Conservation (phyloP, 169 alveolate species). For the Plasmodium coatneyi region DNA sequence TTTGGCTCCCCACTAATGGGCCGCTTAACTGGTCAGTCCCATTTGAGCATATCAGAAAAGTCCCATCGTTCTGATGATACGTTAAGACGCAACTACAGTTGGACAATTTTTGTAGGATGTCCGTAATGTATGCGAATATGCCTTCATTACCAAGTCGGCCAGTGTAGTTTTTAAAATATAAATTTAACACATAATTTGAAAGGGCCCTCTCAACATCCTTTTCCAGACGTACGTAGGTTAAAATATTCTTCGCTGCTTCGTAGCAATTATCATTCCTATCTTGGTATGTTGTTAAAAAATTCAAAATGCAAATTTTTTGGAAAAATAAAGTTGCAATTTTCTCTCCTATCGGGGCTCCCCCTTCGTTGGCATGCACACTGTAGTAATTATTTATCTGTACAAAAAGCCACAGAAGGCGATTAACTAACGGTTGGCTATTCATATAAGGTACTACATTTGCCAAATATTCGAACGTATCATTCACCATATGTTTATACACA, state of each 20-base stretch:
- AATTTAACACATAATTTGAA: slow-evolving; percentile 29
- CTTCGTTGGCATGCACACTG: not conserved
- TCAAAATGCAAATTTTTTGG: slow-evolving; percentile 32
- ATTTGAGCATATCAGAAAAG: not conserved
- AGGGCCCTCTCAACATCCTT: slow-evolving; percentile 8
- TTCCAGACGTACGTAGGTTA: slow-evolving; percentile 6
- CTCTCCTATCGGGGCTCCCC: not conserved
- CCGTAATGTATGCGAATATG: not conserved
- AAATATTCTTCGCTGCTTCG: not conserved
- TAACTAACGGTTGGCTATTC: not conserved
- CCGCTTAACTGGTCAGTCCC: not conserved
- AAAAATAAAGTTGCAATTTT: slow-evolving; percentile 30
- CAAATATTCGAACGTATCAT: slow-evolving; percentile 31
- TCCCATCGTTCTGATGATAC: slow-evolving; percentile 13
- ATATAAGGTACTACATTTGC: slow-evolving; percentile 10
- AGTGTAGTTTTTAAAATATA: slow-evolving; percentile 25
- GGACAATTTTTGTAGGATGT: not conserved
- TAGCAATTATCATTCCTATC: not conserved
- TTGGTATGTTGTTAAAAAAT: slow-evolving; percentile 41
- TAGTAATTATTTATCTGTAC: slow-evolving; percentile 52
- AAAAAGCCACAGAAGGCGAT: slow-evolving; percentile 23
- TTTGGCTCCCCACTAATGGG: not conserved
- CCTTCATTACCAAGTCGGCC: not conserved
- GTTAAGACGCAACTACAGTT: not conserved
- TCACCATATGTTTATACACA: slow-evolving; percentile 40